Evolutionary conservation across 352 stramenopile species (phyloP).

Genomic region (Phytophthora vignae): DNA sequence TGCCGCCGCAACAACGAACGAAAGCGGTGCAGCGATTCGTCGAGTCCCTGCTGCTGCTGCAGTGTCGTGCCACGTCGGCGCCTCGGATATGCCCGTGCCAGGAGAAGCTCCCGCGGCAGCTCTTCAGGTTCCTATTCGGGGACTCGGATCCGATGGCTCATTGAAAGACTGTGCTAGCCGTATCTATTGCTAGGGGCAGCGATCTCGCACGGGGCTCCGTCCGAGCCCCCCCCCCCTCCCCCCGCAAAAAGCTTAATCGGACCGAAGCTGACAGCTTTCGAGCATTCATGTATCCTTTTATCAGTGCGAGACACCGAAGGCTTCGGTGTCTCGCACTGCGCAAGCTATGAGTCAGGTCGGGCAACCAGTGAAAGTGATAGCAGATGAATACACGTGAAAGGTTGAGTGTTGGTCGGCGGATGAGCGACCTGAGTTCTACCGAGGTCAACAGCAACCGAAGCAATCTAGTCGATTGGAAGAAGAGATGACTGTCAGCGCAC

Average conservation of each 20-base stretch:
- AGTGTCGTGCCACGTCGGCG: slow-evolving; percentile 4
- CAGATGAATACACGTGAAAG: neutral
- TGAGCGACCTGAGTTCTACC: neutral
- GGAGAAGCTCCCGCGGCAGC: slow-evolving; percentile 25
- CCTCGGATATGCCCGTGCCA: slow-evolving; percentile 20
- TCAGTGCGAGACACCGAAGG: no score
- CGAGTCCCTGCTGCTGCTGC: slow-evolving; percentile 21
- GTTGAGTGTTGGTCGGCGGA: slow-evolving; percentile 7
- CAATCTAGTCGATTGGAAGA: neutral
- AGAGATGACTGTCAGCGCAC: no score
- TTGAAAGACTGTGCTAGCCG: neutral
- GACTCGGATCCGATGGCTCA: neutral
- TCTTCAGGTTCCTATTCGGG: slow-evolving; percentile 25
- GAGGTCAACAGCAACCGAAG: neutral
- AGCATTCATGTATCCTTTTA: no score
- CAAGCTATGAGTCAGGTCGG: no score
- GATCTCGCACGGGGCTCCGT: neutral
- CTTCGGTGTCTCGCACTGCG: no score
- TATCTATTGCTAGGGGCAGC: slow-evolving; percentile 6
- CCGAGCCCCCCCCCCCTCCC: neutral
- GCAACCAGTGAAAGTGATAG: no score
- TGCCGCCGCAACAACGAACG: slow-evolving; percentile 21
- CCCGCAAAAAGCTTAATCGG: no score
- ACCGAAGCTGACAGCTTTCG: no score
- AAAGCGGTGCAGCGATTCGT: slow-evolving; percentile 27